Evolutionary conservation across 2,329 filamentous ascomycete genomes (phyloP), one percentile per base, ranked within the genome.

Genomic region (Colletotrichum eremochloae): DNA sequence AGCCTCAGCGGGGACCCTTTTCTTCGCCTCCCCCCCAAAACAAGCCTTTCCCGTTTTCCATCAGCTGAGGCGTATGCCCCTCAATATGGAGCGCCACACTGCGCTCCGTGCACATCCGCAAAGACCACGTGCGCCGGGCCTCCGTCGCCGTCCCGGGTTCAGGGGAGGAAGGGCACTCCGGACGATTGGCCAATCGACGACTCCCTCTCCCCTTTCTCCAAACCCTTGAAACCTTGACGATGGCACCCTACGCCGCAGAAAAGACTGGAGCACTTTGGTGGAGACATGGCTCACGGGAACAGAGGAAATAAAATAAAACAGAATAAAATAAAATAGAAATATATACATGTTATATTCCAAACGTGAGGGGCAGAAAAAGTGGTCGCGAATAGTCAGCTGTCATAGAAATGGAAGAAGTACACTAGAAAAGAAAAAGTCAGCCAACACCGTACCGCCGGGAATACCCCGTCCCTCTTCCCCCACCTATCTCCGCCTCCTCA

Each of bases 271-370:
- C n/a, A 12, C 38, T n/a, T 11, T 15, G n/a, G 68, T 40, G 68
- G 68, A 56, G 68, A 44, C 31, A 48, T 52, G 7, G 52, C 33
- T 56, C 48, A 29, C 68, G 11, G 50, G 58, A 52, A 33, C 31
- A 14, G 1, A 5, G 24, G 20, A 55, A 36, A 12, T 18, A n/a
- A n/a, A 7, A 3, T 1, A 24, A 61, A 61, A 9, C 36, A 36
- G 8, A 53, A 24, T 24, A 56, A 24, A n/a, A 12, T 7, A 11
- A 48, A 14, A n/a, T 52, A 42, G 42, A 61, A 40, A 40, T 24
- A 24, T 24, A 24, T 24, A 24, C 24, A 40, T 40, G 12, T 40
- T 48, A 44, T n/a, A 33, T n/a, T n/a, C 57, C 9, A 48, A 33
- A 14, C 5, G 42, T 18, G 5, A 11, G 42, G 42, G 42, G 42